Base-by-base conservation (phyloP, 176 grass and related monocot genomes). In the Aegilops bicornis region DNA sequence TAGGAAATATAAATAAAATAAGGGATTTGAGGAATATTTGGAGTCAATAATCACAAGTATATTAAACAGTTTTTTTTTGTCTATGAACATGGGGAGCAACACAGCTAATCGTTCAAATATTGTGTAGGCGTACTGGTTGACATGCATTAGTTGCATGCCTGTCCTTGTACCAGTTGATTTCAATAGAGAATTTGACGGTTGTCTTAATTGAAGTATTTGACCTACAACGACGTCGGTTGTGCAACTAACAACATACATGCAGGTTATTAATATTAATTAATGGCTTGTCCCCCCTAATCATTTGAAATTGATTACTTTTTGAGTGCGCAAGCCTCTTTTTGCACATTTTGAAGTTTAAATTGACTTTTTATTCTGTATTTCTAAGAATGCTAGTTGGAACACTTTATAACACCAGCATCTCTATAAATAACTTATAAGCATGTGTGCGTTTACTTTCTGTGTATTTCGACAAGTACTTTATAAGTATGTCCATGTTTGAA, bases 11-110 rank as follows among this genome's bases (percentile, higher is more conserved):
- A n/a, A 32, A 69, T 36, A 27, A 52, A 87, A 63, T 35, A 80
- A 86, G 54, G 16, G 6, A 82, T 81, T 64, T 29, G 78, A 24
- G 56, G 85, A 81, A 81, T 81, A 81, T 87, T 54, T 74, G 29
- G 40, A 27, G 10, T 9, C 76, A 73, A 80, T 63, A 31, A 50
- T 48, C 65, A 68, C 66, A 27, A 24, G 8, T 52, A 50, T 37
- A 50, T 72, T 61, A 7, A 40, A 39, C 68, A 64, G 20, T 54
- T 40, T 33, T 54, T 40, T 33, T 27, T 27, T 81, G 65, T 63
- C 68, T 14, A 52, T 30, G 40, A 87, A 87, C 68, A 65, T 81
- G 85, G 40, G 27, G 20, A 24, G 58, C 58, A 50, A 33, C 20
- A 75, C 85, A 73, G 37, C 29, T 74, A 64, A 39, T 64, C 35